Conservation (phyloP, 129 eudicot species). For the Helianthus tuberosus region DNA sequence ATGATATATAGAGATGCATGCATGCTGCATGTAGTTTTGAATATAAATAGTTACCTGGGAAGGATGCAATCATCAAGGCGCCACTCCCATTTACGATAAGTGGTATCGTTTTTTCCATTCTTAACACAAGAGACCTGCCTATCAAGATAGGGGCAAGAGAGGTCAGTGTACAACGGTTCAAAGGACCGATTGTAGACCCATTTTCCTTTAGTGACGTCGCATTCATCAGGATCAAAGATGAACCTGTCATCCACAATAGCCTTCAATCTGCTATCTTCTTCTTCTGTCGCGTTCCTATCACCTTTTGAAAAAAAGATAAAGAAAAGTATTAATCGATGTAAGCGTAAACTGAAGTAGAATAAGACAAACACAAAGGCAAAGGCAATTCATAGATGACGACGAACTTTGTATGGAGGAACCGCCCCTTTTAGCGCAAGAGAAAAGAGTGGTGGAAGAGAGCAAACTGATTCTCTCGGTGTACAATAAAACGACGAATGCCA, state of each 20-base stretch:
- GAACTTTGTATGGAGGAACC: slow-evolving; percentile 38
- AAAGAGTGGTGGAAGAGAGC: slow-evolving; percentile 52
- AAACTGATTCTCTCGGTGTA: slow-evolving; percentile 68
- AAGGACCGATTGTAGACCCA: slow-evolving; percentile 80
- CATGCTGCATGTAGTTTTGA: neutral
- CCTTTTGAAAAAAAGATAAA: slow-evolving; percentile 9
- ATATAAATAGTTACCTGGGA: slow-evolving; percentile 57
- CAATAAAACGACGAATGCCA: slow-evolving; percentile 55
- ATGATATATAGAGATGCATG: no score
- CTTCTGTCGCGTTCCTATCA: slow-evolving; percentile 10
- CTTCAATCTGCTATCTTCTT: slow-evolving; percentile 25
- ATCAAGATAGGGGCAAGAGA: slow-evolving; percentile 77
- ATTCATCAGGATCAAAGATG: slow-evolving; percentile 78
- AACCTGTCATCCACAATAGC: slow-evolving; percentile 65
- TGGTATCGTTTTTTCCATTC: slow-evolving; percentile 73
- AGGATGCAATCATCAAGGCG: slow-evolving; percentile 88
- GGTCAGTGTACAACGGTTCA: slow-evolving; percentile 79
- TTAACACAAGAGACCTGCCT: slow-evolving; percentile 81
- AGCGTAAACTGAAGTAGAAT: neutral
- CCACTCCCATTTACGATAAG: slow-evolving; percentile 88
- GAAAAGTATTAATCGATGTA: neutral
- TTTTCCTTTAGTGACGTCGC: slow-evolving; percentile 65
- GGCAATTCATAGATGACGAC: neutral
- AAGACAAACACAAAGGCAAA: neutral
- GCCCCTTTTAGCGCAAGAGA: slow-evolving; percentile 50